phyloP scores from a whole-genome alignment of 2,329 filamentous ascomycete species.

The Clarireedia hainanense region DNA sequence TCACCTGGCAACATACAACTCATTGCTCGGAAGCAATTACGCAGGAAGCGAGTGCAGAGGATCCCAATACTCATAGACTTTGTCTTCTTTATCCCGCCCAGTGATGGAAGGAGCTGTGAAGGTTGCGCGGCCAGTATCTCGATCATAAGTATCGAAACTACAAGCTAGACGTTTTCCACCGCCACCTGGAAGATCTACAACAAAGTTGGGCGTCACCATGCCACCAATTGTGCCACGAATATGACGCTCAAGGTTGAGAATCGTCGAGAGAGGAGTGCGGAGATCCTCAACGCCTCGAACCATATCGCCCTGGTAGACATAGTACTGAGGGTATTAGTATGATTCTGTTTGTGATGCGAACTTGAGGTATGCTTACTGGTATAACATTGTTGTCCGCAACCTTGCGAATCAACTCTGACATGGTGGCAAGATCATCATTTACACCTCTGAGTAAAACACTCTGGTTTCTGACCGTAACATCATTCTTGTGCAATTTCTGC shows the following conservation, averaged over 20 bases:
- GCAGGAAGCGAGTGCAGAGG: conserved; percentile 28
- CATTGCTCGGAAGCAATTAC: neutral
- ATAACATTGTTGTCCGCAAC: conserved; percentile 49
- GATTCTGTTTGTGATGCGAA: neutral
- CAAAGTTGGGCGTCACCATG: conserved; percentile 54
- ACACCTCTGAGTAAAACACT: conserved; percentile 50
- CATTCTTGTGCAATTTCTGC: conserved; percentile 40
- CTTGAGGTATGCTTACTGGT: conserved; percentile 37
- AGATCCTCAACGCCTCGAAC: conserved; percentile 53
- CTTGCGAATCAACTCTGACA: conserved; percentile 44
- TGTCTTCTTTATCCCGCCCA: conserved; percentile 36
- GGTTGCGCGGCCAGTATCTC: conserved; percentile 42
- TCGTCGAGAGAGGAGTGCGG: conserved; percentile 51
- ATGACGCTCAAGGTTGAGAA: conserved; percentile 48
- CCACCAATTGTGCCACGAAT: conserved; percentile 54
- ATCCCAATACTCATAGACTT: conserved; percentile 50
- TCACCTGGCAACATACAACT: neutral
- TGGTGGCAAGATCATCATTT: conserved; percentile 47
- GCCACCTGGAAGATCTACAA: conserved; percentile 55
- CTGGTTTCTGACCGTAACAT: conserved; percentile 52
- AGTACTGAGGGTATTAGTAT: conserved; percentile 40
- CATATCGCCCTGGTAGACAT: conserved; percentile 60
- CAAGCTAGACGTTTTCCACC: conserved; percentile 54
- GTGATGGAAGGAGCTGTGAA: conserved; percentile 49
- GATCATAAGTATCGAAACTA: conserved; percentile 46